These are phyloP conservation scores for Paraphoma sp. DNA, from an alignment of 2,329 filamentous ascomycete species.

Conservation along the genomic window DNA sequence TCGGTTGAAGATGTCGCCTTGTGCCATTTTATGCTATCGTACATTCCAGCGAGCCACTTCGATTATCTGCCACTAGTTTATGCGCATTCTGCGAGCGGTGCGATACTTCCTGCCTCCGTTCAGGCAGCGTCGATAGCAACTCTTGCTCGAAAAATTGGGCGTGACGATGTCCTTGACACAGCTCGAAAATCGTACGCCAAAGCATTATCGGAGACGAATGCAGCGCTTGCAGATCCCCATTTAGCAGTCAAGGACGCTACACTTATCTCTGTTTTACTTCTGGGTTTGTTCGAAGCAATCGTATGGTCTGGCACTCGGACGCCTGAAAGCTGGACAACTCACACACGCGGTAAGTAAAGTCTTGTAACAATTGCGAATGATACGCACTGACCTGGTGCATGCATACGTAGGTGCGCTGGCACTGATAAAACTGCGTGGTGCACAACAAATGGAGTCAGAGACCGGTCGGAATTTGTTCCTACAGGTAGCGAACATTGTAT, in stretches of 20 bases:
- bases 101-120: conserved; percentile 8
- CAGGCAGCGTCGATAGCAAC: conserved; percentile 17
- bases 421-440: no score
- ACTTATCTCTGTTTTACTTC: conserved; percentile 20
- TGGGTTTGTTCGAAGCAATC: conserved; percentile 23
- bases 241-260: conserved; percentile 13
- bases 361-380: no score
- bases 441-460: conserved; percentile 2
- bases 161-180: conserved; percentile 5
- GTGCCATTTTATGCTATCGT: conserved; percentile 19
- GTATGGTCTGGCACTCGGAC: conserved; percentile 9
- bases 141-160: conserved; percentile 10
- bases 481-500: conserved; percentile 19
- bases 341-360: conserved; percentile 11
- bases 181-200: conserved; percentile 13
- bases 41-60: conserved; percentile 25
- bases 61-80: conserved; percentile 20
- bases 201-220: conserved; percentile 15
- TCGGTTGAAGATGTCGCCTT: conserved; percentile 9
- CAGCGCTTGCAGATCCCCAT: conserved; percentile 7
- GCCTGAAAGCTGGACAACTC: conserved; percentile 19
- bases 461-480: conserved; percentile 21
- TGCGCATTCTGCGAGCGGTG: not conserved
- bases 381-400: no score
- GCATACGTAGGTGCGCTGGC: no score